These are phyloP conservation scores for Naganishia sp. DNA, from an alignment of 1,284 basidiomycete genomes.

Conservation along the genomic window DNA sequence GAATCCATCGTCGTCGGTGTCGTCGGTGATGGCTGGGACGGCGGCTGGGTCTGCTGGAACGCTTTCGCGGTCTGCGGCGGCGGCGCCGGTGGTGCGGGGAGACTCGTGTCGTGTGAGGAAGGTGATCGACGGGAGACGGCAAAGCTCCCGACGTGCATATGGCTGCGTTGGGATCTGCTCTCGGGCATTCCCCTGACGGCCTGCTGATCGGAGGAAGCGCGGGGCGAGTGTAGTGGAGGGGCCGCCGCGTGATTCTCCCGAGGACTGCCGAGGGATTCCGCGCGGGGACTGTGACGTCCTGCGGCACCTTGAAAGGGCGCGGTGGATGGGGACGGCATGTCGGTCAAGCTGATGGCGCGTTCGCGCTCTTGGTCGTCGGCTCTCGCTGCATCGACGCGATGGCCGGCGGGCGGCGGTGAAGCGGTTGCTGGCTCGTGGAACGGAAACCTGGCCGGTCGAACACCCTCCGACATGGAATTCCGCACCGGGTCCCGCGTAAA, in stretches of 20 bases:
- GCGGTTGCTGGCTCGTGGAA: neutral
- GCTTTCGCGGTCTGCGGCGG: neutral
- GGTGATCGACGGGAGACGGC: constrained; percentile 7
- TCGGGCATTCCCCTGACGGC: too few relatives aligned
- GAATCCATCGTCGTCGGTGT: neutral
- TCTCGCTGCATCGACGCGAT: neutral
- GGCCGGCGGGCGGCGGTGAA: neutral
- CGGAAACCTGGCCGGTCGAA: neutral
- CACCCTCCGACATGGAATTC: constrained; percentile 8
- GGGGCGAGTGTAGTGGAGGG: too few relatives aligned
- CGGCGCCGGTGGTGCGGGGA: neutral
- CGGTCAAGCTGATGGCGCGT: neutral
- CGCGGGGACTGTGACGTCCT: too few relatives aligned
- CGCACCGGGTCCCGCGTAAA: constrained; percentile 5
- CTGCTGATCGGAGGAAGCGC: too few relatives aligned
- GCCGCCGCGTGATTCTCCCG: too few relatives aligned
- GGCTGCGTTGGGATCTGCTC: neutral
- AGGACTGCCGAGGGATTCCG: too few relatives aligned
- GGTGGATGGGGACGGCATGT: too few relatives aligned
- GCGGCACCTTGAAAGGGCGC: neutral
- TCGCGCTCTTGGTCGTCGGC: neutral
- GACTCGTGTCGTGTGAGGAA: neutral
- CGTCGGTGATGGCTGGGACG: neutral
- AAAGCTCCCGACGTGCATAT: constrained; percentile 5
- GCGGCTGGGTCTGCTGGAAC: too few relatives aligned